A percentile compares a stretch with the other conserved stretches of the same genome.
phyloP scores from a whole-genome alignment of 2,329 filamentous ascomycete species.

The Fusarium sp. region DNA sequence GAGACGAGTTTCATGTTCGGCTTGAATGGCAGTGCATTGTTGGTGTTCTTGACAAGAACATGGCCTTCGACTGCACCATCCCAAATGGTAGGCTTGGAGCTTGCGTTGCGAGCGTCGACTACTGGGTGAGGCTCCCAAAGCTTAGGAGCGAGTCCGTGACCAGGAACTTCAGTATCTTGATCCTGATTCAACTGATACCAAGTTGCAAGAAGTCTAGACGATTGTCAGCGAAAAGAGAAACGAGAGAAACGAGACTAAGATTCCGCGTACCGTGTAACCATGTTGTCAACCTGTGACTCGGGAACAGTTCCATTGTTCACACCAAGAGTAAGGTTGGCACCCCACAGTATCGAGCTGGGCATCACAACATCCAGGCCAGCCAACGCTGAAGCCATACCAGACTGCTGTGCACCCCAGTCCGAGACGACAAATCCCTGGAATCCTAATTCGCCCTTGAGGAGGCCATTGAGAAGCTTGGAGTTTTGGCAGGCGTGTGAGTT shows the following conservation, averaged over 20 bases:
- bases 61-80: conserved; percentile 4
- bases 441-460: conserved; percentile 76
- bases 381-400: conserved; percentile 11
- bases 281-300: conserved; percentile 10
- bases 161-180: background rate
- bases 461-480: conserved; percentile 9
- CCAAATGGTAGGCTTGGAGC: background rate
- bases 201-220: background rate
- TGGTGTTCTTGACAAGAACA: conserved; percentile 12
- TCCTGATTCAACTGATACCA: conserved; percentile 16
- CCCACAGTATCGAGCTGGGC: conserved; percentile 5
- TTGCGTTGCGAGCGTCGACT: conserved; percentile 4
- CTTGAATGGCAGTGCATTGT: background rate
- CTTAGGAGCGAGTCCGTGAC: background rate
- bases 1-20: conserved; percentile 3
- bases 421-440: conserved; percentile 76
- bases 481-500: conserved; percentile 57
- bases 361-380: conserved; percentile 45
- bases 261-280: background rate
- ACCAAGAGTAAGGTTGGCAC: conserved; percentile 5
- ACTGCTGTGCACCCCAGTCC: conserved; percentile 42
- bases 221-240: background rate
- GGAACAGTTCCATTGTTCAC: conserved; percentile 19
- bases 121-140: background rate
- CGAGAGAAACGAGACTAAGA: accelerated